Evolutionary conservation across 2,329 filamentous ascomycete species (phyloP), one percentile per base, ranked within the genome.

Genomic region (Pseudopyricularia javanii): DNA sequence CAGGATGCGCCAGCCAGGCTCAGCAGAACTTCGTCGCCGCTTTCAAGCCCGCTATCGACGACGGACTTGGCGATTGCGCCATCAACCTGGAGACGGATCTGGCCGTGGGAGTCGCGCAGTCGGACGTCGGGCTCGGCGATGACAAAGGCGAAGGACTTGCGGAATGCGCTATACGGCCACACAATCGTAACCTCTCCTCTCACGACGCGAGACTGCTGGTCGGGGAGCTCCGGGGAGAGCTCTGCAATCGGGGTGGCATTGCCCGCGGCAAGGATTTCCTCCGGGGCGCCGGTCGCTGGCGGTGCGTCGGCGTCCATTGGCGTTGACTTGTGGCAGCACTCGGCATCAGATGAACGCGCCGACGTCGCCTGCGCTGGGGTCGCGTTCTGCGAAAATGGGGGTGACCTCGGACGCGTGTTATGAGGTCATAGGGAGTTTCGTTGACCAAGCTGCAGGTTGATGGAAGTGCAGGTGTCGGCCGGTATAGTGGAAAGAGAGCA

Each of bases 91-190:
- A 90, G 79, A 54, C 90, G 84, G 22, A 95, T 81, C 67, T 95
- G 89, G 12, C 91, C 91, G 58, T 80, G 85, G 40, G 77, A 74
- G 56, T 82, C 80, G 53, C 91, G 86, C 50, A 91, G 74, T 49
- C 88, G 85, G 62, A 91, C 86, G 65, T 96, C 89, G 47, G 83
- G 82, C 61, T 96, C 91, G 47, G 87, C 87, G 33, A 97, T 78
- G 20, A 94, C 78, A 50, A 96, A 83, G 26, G 88, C 85, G 59
- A 90, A 78, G 37, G 82, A 82, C 52, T 78, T 79, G 30, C 79
- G 85, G 26, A 88, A 81, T 22, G 85, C 86, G 58, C 87, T 95
- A 67, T 88, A 96, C 0, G 91, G 91, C 91, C 91, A 97, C 54
- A 88, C 83, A 34, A 97, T 80, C 8, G 89, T 91, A 22, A 96